phyloP scores from a whole-genome alignment of 768 basidiomycete species.

The Paxillus ammoniavirescens region DNA sequence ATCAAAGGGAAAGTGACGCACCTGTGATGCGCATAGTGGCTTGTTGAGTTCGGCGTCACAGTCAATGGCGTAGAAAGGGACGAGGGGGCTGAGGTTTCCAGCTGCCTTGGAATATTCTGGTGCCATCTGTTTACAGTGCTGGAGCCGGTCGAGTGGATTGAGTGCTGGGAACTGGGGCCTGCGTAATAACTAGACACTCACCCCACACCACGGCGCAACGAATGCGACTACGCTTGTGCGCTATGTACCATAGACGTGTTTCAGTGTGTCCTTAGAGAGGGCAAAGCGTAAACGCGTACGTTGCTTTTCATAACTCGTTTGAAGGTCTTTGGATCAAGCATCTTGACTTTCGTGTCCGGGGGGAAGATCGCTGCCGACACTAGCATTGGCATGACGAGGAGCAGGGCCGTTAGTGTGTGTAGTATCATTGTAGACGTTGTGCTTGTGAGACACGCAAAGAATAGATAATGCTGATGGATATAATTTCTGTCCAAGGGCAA shows the following conservation, averaged over 20 bases:
- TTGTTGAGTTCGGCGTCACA: conserved; percentile 85
- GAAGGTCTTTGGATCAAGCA: conserved; percentile 69
- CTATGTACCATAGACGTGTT: conserved; percentile 34
- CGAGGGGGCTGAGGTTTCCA: conserved; percentile 69
- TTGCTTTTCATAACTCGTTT: conserved; percentile 71
- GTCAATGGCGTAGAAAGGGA: conserved; percentile 91
- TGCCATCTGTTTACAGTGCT: conserved; percentile 81
- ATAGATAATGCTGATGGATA: background rate
- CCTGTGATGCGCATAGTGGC: conserved; percentile 78
- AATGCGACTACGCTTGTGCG: conserved; percentile 82
- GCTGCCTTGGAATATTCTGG: conserved; percentile 88
- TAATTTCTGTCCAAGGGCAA: background rate
- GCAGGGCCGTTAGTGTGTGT: conserved; percentile 11
- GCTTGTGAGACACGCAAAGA: background rate
- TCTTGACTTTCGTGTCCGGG: conserved; percentile 62
- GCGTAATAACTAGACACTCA: conserved; percentile 35
- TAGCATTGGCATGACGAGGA: conserved; percentile 32
- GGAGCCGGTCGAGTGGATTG: background rate
- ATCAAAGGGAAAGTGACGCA: conserved; percentile 13
- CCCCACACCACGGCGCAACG: conserved; percentile 94
- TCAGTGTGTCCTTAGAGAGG: background rate
- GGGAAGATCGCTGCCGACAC: conserved; percentile 48
- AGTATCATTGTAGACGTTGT: conserved; percentile 23
- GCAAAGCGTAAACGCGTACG: conserved; percentile 43
- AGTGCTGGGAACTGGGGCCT: background rate